Conservation (phyloP, 2,329 filamentous ascomycete genomes). For the Madurella mycetomatis region DNA sequence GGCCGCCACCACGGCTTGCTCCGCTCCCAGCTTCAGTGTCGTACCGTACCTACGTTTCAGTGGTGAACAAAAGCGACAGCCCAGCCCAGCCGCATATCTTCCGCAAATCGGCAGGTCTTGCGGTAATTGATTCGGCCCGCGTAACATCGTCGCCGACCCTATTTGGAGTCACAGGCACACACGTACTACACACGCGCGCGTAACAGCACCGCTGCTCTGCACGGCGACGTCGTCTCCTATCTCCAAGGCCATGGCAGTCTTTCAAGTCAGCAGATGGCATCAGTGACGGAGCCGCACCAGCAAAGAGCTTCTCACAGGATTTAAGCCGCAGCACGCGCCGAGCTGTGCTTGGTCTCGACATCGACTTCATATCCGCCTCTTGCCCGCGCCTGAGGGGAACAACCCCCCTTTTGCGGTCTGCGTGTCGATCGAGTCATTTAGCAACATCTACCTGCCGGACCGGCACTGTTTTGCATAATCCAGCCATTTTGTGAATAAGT, state of each 20-base stretch:
- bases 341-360: background rate
- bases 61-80: background rate
- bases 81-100: constrained; percentile 2
- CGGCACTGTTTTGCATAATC: background rate
- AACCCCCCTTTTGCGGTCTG: background rate
- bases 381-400: background rate
- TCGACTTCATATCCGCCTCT: background rate
- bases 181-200: background rate
- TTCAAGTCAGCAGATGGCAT: constrained; percentile 12
- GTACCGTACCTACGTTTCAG: background rate
- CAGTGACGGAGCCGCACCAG: constrained; percentile 20
- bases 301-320: constrained; percentile 6
- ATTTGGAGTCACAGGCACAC: constrained; percentile 3
- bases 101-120: background rate
- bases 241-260: constrained; percentile 21
- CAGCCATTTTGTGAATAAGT: background rate
- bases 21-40: background rate
- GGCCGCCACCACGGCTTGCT: background rate
- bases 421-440: too few relatives aligned
- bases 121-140: background rate
- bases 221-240: background rate
- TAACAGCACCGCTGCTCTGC: background rate
- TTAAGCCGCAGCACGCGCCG: background rate
- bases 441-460: background rate
- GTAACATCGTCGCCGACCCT: background rate